Evolutionary conservation across 140 eudicot species (phyloP), one percentile per base, ranked within the genome.

Genomic region (Flaveria floridana): DNA sequence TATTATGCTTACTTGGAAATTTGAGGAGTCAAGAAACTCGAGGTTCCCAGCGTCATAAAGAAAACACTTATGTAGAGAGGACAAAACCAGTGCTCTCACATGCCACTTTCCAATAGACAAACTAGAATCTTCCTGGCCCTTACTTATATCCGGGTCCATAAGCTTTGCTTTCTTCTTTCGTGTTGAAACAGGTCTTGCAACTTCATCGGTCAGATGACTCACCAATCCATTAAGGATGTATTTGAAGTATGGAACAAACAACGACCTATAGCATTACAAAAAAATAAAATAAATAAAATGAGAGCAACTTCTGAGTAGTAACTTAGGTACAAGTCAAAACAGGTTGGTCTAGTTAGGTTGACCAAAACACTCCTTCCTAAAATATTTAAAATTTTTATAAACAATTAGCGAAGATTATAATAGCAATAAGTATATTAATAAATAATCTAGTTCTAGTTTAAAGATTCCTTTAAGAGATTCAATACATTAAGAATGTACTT

Each of bases 231-330:
- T 91, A n/a, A 83, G 87, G 81, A 94, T 76, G 81, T 90, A 86
- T 76, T 94, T 94, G 86, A 94, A 94, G 87, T 88, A 90, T 21
- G 99, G 97, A 52, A 90, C 96, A 80, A 94, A 94, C 72, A 94
- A 72, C 3, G 94, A 86, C 70, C 99, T 93, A 26, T 13, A 68
- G 84, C 46, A 16, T 21, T 44, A 46, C 58, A 80, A 21, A 26
- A 57, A 21, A 44, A 14, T 15, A 46, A 70, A 65, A 34, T 6
- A 34, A 34, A 34, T 0, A 70, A n/a, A n/a, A 56, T 53, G 23
- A 70, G 52, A 14, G 21, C 28, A 23, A 9, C 8, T 34, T 34
- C 41, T 34, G 41, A 34, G 41, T 65, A 34, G 39, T 65, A 37
- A n/a, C 16, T 28, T 63, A 13, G 46, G 46, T 30, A 63, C 68